Base-by-base conservation (phyloP, 208 protist genomes). In the Crithidia fasciculata region DNA sequence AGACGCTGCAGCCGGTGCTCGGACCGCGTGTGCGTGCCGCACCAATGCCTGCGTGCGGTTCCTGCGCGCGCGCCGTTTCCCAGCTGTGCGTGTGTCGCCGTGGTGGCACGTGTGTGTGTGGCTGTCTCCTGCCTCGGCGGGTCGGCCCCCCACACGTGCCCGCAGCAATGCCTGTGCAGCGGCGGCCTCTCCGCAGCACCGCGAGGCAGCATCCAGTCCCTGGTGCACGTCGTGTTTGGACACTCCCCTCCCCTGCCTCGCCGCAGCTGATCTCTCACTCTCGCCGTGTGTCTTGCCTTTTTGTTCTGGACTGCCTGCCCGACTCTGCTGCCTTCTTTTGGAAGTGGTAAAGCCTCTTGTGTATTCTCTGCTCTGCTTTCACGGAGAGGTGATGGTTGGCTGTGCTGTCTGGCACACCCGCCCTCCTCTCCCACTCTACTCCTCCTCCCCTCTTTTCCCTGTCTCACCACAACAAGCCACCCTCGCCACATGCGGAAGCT, bases 141-240 rank as follows among this genome's bases (percentile, higher is more conserved):
- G 16, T 28, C 28, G 28, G 28, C 8, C 53, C 54, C 61, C 71
- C 41, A 62, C 61, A 66, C 65, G 71, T 49, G 71, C 71, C 44
- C 28, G 71, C 71, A 69, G 71, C 71, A 76, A 76, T 76, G 71
- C 71, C 71, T 76, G 71, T 64, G 60, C 43, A 19, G 71, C 71
- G 54, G 71, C 63, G 71, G 49, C 61, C 56, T 62, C 43, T 40
- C 71, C 61, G 71, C 69, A 76, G 71, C 71, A 76, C 71, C 71
- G 71, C 71, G 71, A 76, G 71, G 71, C 53, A 44, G 12, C 47
- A 12, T 28, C n/a, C 37, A 47, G 47, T 28, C 45, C 43, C 9
- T 28, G 28, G 28, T 28, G 28, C 28, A 44, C 60, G 60, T 65
- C 60, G 60, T 65, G 60, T 65, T 54, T 39, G n/a, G 60, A 54